Base-by-base conservation (phyloP, 2,329 filamentous ascomycete genomes). In the Emmonsia crescens region DNA sequence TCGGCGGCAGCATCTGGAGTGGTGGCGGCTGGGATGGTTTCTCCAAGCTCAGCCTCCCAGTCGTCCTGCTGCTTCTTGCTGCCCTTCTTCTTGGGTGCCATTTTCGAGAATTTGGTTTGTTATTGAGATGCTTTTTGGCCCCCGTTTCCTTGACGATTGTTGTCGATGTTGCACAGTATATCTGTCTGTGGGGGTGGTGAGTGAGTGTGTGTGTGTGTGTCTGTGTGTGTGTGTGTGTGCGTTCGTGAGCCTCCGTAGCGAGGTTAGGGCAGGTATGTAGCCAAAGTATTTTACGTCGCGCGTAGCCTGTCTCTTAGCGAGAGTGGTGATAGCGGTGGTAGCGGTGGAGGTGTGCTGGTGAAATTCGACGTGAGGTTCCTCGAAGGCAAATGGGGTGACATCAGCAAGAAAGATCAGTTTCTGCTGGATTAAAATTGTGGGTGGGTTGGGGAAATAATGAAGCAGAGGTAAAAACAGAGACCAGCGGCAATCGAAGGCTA, bases 31-130 rank as follows among this genome's bases (percentile, higher is more conserved):
- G 83, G 78, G 59, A 81, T 80, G 64, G 82, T 80, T 79, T 96
- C 93, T 71, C 91, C 92, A 61, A 96, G 82, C 66, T 96, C 91
- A 61, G 89, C 86, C 76, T 97, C 94, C 93, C 93, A 96, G 81
- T 96, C 91, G 72, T 96, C 90, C 73, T 89, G 85, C 73, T 81
- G 85, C 75, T 85, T 87, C 82, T 93, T 95, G 78, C 87, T 89
- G 74, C 87, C 88, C 84, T 96, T 96, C 83, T 94, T 95, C 81
- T 96, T 96, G 65, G 92, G 92, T 72, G 92, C 80, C 93, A 96
- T 97, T 64, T 60, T 64, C 42, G 19, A 21, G 12, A 33, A 38
- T 14, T 8, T 21, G 29, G 31, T 38, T 36, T 10, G 9, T 55
- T 55, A 55, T 21, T 36, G 19, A 21, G n/a, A 12, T 55, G 8